Conservation (phyloP, 1,284 basidiomycete species). For the Cutaneotrichosporon cavernicola region DNA sequence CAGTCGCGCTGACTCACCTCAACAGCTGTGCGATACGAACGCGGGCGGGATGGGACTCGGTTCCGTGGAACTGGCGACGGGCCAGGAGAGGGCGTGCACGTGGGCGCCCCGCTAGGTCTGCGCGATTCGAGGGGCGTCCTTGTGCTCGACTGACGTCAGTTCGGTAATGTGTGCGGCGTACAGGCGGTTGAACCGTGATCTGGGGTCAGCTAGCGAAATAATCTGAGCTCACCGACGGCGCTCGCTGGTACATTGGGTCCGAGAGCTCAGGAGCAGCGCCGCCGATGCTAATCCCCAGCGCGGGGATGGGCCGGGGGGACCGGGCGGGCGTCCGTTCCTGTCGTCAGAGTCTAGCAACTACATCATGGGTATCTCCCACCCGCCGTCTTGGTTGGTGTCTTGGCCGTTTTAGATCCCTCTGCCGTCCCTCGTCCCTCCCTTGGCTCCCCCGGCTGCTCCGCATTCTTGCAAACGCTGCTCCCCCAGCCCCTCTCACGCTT, state of each 20-base stretch:
- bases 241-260: neutral
- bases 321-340: neutral
- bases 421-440: neutral
- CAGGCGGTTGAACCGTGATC: constrained; percentile 28
- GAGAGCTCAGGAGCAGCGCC: neutral
- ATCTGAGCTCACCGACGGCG: neutral
- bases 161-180: neutral
- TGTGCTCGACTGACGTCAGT: neutral
- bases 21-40: neutral
- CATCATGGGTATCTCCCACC: neutral
- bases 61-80: too few species aligned
- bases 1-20: neutral
- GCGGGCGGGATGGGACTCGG: neutral
- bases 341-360: neutral
- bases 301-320: neutral
- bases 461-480: too few species aligned
- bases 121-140: neutral
- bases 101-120: neutral
- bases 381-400: neutral
- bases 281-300: neutral
- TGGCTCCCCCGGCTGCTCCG: too few species aligned
- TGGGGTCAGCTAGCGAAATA: neutral
- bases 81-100: neutral
- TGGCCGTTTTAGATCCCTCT: neutral
- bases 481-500: neutral